Conservation (phyloP, 1,284 basidiomycete species). For the Bjerkandera adusta region DNA sequence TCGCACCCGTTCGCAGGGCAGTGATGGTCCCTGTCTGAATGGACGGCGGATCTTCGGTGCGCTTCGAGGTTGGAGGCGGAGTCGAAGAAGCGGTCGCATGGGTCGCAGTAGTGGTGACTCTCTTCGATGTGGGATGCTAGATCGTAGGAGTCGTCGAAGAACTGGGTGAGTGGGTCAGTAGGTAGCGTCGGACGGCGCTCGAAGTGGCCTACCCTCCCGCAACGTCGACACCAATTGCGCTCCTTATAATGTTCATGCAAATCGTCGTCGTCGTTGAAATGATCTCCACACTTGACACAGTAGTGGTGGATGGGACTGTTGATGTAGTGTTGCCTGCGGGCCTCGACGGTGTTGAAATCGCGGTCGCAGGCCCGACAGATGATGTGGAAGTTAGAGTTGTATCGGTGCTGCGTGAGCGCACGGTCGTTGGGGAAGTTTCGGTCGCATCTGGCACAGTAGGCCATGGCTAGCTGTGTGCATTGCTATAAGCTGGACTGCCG, state of each 20-base stretch:
- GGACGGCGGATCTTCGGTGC: neutral
- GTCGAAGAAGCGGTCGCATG: neutral
- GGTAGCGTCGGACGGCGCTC: no score
- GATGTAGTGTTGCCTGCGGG: neutral
- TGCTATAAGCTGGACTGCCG: no score
- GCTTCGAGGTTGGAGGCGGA: neutral
- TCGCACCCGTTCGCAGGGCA: neutral
- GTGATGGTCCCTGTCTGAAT: neutral
- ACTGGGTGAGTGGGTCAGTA: no score
- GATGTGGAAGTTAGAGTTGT: no score
- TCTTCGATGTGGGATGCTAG: neutral
- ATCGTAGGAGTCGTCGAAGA: no score
- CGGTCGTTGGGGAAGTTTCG: no score
- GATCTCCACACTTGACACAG: constrained; percentile 24
- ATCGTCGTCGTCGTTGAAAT: constrained; percentile 19
- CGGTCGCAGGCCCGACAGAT: no score
- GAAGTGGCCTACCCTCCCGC: no score
- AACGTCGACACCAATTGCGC: constrained; percentile 21
- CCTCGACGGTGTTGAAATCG: neutral
- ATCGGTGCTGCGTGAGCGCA: no score
- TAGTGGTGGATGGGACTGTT: neutral
- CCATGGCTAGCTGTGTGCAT: no score
- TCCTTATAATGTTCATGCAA: constrained; percentile 17
- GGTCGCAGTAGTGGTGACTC: neutral
- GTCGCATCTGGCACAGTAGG: no score